A percentile compares a stretch with the other conserved stretches of the same genome.
phyloP scores from a whole-genome alignment of 495 filamentous ascomycete species.

The Hyaloscypha variabilis region DNA sequence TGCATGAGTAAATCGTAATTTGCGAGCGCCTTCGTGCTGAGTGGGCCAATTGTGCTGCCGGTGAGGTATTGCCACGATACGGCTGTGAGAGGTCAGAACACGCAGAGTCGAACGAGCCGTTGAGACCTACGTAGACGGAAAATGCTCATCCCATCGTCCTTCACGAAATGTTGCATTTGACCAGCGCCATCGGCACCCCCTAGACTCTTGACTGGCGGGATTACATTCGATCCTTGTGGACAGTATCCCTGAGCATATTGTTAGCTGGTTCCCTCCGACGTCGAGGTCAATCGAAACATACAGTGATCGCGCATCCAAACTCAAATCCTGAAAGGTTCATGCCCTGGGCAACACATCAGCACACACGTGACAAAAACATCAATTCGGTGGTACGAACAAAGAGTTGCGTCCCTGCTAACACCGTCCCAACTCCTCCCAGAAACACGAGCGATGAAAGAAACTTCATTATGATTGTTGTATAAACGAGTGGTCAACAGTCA shows the following conservation, averaged over 20 bases:
- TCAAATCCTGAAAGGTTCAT: slow-evolving; percentile 25
- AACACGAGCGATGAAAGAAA: slow-evolving; percentile 6
- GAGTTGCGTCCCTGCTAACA: slow-evolving; percentile 12
- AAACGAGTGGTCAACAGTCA: slow-evolving; percentile 1
- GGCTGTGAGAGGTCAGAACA: slow-evolving; percentile 15
- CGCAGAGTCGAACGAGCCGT: not conserved
- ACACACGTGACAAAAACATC: not conserved
- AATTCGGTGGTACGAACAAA: not conserved
- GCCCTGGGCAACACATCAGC: slow-evolving; percentile 12
- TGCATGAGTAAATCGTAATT: slow-evolving; percentile 60
- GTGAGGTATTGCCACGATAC: slow-evolving; percentile 58
- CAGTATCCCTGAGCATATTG: slow-evolving; percentile 32
- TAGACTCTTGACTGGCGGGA: slow-evolving; percentile 36
- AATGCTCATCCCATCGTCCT: slow-evolving; percentile 54
- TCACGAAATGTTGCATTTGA: slow-evolving; percentile 62
- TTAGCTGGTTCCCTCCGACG: slow-evolving; percentile 40
- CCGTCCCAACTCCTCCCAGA: slow-evolving; percentile 1
- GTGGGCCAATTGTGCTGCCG: slow-evolving; percentile 47
- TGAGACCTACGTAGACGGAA: slow-evolving; percentile 49
- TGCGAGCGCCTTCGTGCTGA: slow-evolving; percentile 49
- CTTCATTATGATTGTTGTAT: not conserved
- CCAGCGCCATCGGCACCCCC: slow-evolving; percentile 40
- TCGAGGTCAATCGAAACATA: not conserved
- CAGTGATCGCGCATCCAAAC: slow-evolving; percentile 22
- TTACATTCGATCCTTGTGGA: slow-evolving; percentile 27